Base-by-base conservation (phyloP, 1,139 yeast genomes). In the Scheffersomyces stambukii region DNA sequence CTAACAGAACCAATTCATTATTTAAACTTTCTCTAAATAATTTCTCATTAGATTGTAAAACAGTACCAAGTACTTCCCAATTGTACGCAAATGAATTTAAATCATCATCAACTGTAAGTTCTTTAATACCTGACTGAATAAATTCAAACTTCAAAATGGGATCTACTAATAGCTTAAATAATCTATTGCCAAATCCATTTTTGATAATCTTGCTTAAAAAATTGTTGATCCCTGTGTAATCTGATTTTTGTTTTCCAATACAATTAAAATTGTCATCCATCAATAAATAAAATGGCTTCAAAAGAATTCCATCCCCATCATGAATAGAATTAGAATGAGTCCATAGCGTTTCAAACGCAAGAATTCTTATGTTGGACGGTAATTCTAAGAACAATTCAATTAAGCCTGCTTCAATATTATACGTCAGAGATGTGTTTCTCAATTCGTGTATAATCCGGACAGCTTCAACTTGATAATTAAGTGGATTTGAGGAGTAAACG, bases 211-310 rank as follows among this genome's bases (percentile, higher is more conserved):
- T 60, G 19, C 63, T 55, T 2, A 84, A 54, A 76, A 91, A 83
- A 32, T 73, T 70, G 5, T 65, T 52, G 1, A 77, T 73, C n/a
- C n/a, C n/a, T n/a, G n/a, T n/a, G n/a, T n/a, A n/a, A n/a, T 68
- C 57, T 4, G 72, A 48, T 18, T 60, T 57, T 29, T 64, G 59
- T 16, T 69, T 61, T 10, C 60, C 59, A n/a, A n/a, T n/a, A n/a
- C n/a, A n/a, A n/a, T n/a, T n/a, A n/a, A n/a, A n/a, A n/a, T n/a
- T n/a, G 27, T 68, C 58, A 46, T 86, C 95, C 12, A 85, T 48
- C 8, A 85, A 57, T 4, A 85, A 47, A 36, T 79, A 77, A n/a
- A 86, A 53, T 0, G 95, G 91, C 33, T 81, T 64, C 8, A 69
- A 60, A 13, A 86, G 54, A 6, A 88, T 57, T 1, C 52, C 45